Conservation (phyloP, 805 yeast genomes). For the Hanseniaspora guilliermondii region DNA sequence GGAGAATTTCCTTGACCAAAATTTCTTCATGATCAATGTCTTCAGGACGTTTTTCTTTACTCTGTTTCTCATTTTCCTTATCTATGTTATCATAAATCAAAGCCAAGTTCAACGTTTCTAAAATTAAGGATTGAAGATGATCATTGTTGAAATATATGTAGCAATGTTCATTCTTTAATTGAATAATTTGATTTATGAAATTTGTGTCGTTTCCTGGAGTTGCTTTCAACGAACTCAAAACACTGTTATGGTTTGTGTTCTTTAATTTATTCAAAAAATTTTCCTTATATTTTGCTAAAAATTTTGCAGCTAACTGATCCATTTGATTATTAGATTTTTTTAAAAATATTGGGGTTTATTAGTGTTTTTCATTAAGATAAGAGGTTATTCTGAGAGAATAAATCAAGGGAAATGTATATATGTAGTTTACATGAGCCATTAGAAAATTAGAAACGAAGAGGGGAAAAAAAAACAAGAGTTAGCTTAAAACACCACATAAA, state of each 20-base stretch:
- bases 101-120: slow-evolving; percentile 52
- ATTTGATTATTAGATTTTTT: not conserved
- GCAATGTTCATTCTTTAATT: slow-evolving; percentile 8
- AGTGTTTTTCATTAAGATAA: no score
- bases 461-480: no score
- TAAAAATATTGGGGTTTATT: accelerated
- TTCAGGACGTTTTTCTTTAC: slow-evolving; percentile 22
- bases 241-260: not conserved
- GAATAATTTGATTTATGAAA: not conserved
- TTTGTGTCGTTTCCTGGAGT: slow-evolving; percentile 4
- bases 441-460: no score
- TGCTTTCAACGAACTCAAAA: not conserved
- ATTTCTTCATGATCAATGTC: slow-evolving; percentile 37
- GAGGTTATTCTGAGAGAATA: no score
- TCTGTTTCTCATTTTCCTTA: slow-evolving; percentile 27
- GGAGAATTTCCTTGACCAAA: slow-evolving; percentile 43
- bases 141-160: slow-evolving; percentile 5
- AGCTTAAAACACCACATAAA: no score
- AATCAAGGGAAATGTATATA: no score
- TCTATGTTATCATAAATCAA: slow-evolving; percentile 52
- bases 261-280: not conserved
- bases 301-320: not conserved
- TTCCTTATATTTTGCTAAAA: slow-evolving; percentile 8
- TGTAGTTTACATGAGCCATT: no score
- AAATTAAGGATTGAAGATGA: not conserved